These are phyloP conservation scores for Peltaster fructicola DNA, from an alignment of 2,329 filamentous ascomycete genomes.

Conservation along the genomic window DNA sequence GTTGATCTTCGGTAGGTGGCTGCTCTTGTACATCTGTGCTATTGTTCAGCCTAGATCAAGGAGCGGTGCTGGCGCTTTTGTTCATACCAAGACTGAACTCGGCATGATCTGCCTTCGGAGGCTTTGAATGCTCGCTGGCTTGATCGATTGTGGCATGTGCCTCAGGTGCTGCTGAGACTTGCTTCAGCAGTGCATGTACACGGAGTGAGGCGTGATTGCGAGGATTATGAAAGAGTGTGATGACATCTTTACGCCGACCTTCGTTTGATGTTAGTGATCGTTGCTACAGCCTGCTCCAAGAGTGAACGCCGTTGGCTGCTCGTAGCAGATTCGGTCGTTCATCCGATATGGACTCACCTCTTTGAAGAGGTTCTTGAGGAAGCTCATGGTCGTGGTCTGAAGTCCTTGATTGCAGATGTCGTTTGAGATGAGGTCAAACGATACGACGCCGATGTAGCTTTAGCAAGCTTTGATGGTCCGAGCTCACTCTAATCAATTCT, in stretches of 20 bases:
- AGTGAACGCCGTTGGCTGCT: not conserved
- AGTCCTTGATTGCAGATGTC: too few species aligned
- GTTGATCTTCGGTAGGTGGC: conserved; percentile 63
- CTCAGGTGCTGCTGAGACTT: conserved; percentile 52
- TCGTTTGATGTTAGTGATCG: conserved; percentile 2
- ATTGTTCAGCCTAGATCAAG: not conserved
- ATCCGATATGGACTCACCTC: conserved; percentile 20
- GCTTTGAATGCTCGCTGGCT: conserved; percentile 45
- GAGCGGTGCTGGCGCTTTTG: not conserved
- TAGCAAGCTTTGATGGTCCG: too few species aligned
- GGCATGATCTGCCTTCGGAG: conserved; percentile 40
- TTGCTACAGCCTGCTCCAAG: not conserved
- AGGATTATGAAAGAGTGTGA: conserved; percentile 91
- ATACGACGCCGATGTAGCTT: too few species aligned
- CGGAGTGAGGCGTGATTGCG: conserved; percentile 53
- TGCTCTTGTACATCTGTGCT: conserved; percentile 53
- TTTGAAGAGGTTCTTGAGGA: conserved; percentile 31
- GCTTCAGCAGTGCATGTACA: conserved; percentile 61
- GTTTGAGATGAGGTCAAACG: too few species aligned
- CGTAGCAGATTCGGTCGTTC: not conserved
- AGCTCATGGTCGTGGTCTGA: conserved; percentile 19
- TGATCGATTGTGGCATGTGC: conserved; percentile 56
- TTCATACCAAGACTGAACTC: conserved; percentile 55
- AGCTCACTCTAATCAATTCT: too few species aligned
- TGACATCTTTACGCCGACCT: conserved; percentile 49